A percentile compares a stretch with the other conserved stretches of the same genome.
Evolutionary conservation across 306 rosid genomes (phyloP).

Genomic region (Cucurbita moschata): DNA sequence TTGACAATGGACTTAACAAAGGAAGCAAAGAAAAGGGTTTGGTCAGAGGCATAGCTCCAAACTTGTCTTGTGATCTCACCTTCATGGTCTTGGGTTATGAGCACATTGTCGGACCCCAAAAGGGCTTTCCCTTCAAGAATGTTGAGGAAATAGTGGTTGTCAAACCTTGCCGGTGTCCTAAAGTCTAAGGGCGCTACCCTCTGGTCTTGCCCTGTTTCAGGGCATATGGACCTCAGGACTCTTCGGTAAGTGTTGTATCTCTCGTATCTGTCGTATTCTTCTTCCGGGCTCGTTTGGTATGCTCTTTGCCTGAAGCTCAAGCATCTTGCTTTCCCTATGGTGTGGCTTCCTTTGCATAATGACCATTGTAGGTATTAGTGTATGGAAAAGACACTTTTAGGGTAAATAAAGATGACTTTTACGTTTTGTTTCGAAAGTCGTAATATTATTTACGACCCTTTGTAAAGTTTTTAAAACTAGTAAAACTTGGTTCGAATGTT

Average conservation of each 20-base stretch:
- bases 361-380: not conserved
- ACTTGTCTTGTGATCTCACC: slow-evolving; percentile 36
- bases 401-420: too few species aligned
- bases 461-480: not conserved
- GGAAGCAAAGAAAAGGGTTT: slow-evolving; percentile 45
- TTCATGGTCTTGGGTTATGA: slow-evolving; percentile 41
- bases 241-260: slow-evolving; percentile 44
- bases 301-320: slow-evolving; percentile 53
- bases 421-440: too few species aligned
- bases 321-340: slow-evolving; percentile 82
- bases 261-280: slow-evolving; percentile 41
- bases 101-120: slow-evolving; percentile 57
- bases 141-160: slow-evolving; percentile 61
- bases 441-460: too few species aligned
- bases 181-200: slow-evolving; percentile 53
- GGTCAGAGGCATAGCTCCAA: slow-evolving; percentile 56
- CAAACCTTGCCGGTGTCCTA: slow-evolving; percentile 57
- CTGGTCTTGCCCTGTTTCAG: slow-evolving; percentile 40
- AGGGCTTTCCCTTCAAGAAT: slow-evolving; percentile 61
- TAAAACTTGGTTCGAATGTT: too few species aligned
- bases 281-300: slow-evolving; percentile 28
- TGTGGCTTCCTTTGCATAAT: slow-evolving; percentile 51
- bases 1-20: slow-evolving; percentile 57
- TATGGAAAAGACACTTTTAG: too few species aligned
- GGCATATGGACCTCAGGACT: slow-evolving; percentile 55